Evolutionary conservation across 2,329 filamentous ascomycete species (phyloP).

Genomic region (Fragosphaeria purpurea): DNA sequence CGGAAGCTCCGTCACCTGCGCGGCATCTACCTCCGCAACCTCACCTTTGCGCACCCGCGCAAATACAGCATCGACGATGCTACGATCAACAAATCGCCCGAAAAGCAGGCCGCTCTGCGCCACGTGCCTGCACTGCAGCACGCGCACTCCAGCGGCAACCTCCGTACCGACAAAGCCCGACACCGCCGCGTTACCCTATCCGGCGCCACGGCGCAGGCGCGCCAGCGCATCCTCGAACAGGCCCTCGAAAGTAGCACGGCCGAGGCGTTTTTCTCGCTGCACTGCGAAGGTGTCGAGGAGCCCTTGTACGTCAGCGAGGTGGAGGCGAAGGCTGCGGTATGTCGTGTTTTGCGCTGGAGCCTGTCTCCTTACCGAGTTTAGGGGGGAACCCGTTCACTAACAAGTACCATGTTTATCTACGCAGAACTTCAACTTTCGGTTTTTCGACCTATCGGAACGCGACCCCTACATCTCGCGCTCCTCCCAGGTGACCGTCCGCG

Average conservation of each 20-base stretch:
- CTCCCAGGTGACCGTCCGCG: slow-evolving; percentile 53
- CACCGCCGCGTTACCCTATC: slow-evolving; percentile 41
- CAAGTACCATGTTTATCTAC: too few species aligned
- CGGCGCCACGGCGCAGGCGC: slow-evolving; percentile 27
- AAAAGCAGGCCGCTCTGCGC: slow-evolving; percentile 44
- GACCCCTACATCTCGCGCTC: slow-evolving; percentile 55
- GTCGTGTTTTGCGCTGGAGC: not conserved
- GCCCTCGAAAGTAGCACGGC: slow-evolving; percentile 62
- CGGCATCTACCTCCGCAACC: slow-evolving; percentile 77
- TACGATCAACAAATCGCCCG: slow-evolving; percentile 58
- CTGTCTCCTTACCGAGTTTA: too few species aligned
- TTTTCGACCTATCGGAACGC: slow-evolving; percentile 63
- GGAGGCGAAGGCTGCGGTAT: slow-evolving; percentile 60
- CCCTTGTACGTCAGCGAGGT: slow-evolving; percentile 89
- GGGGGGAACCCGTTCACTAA: too few species aligned
- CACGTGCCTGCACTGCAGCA: slow-evolving; percentile 32
- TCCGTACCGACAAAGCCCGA: slow-evolving; percentile 28
- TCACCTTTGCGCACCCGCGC: slow-evolving; percentile 53
- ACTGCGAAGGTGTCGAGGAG: slow-evolving; percentile 53
- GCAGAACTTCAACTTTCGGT: slow-evolving; percentile 76
- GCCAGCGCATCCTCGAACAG: slow-evolving; percentile 69
- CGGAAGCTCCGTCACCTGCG: slow-evolving; percentile 80
- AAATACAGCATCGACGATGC: slow-evolving; percentile 66
- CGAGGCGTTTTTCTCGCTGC: slow-evolving; percentile 84
- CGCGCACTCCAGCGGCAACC: slow-evolving; percentile 43